phyloP scores from a whole-genome alignment of 75 land plant species.

The Gnetum montanum region DNA sequence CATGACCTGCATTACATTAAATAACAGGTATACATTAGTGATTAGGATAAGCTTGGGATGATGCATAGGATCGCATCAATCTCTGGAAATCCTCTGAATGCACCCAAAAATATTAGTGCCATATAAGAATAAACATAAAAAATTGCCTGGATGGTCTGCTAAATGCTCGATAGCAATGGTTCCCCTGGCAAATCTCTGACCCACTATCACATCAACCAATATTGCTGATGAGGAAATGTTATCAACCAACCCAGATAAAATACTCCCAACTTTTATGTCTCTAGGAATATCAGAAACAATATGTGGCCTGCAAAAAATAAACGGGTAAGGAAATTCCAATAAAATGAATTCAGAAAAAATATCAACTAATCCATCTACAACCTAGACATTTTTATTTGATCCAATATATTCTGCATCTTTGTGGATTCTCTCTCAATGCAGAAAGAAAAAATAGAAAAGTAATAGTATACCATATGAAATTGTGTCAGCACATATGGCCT shows the following conservation, averaged over 20 bases:
- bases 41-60: too few species aligned
- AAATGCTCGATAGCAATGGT: conserved; percentile 62
- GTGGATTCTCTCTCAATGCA: too few species aligned
- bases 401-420: too few species aligned
- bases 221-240: conserved; percentile 29
- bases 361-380: too few species aligned
- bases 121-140: not conserved
- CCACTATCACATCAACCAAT: conserved; percentile 25
- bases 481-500: not conserved
- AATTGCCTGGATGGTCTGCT: conserved; percentile 67
- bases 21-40: too few species aligned
- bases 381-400: too few species aligned
- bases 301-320: not conserved
- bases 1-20: too few species aligned
- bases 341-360: too few species aligned
- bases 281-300: conserved; percentile 3
- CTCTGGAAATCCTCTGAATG: conserved; percentile 52
- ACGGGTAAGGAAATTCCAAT: too few species aligned
- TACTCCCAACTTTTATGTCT: conserved; percentile 33
- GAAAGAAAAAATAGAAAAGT: not conserved
- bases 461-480: not conserved
- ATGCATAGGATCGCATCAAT: too few species aligned
- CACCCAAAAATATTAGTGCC: conserved; percentile 20
- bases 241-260: conserved; percentile 77
- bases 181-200: conserved; percentile 34